Conservation (phyloP, 805 yeast genomes). For the Jamesozyma hellenica region DNA sequence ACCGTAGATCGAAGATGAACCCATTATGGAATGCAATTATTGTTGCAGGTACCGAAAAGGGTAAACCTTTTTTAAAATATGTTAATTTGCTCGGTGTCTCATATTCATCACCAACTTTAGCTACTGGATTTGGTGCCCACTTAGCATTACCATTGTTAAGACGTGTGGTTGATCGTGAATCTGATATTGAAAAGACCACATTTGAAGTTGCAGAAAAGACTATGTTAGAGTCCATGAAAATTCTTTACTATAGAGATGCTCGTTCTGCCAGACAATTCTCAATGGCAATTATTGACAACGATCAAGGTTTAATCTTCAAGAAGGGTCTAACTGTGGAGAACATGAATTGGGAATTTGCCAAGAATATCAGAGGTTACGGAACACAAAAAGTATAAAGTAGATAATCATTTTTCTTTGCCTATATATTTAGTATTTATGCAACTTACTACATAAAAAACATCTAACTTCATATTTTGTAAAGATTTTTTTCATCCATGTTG, state of each 20-base stretch:
- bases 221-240: conserved; percentile 84
- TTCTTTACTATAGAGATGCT: conserved; percentile 91
- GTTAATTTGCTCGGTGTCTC: conserved; percentile 90
- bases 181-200: conserved; percentile 56
- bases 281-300: conserved; percentile 62
- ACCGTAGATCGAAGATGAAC: conserved; percentile 84
- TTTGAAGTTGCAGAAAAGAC: conserved; percentile 69
- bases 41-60: conserved; percentile 79
- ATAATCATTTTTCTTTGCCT: not conserved
- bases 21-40: conserved; percentile 93
- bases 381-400: conserved; percentile 39
- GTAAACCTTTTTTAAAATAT: conserved; percentile 66
- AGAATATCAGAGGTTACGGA: conserved; percentile 84
- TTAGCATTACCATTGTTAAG: conserved; percentile 88
- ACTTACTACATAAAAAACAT: not conserved
- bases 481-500: too few species aligned
- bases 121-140: conserved; percentile 95
- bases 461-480: too few species aligned
- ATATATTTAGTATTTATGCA: not conserved
- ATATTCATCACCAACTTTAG: conserved; percentile 76
- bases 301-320: conserved; percentile 52
- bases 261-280: conserved; percentile 82
- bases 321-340: conserved; percentile 57
- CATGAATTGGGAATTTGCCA: conserved; percentile 87
- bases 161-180: conserved; percentile 69